Base-by-base conservation (phyloP, 2,329 filamentous ascomycete genomes). In the Colletotrichum sp. region DNA sequence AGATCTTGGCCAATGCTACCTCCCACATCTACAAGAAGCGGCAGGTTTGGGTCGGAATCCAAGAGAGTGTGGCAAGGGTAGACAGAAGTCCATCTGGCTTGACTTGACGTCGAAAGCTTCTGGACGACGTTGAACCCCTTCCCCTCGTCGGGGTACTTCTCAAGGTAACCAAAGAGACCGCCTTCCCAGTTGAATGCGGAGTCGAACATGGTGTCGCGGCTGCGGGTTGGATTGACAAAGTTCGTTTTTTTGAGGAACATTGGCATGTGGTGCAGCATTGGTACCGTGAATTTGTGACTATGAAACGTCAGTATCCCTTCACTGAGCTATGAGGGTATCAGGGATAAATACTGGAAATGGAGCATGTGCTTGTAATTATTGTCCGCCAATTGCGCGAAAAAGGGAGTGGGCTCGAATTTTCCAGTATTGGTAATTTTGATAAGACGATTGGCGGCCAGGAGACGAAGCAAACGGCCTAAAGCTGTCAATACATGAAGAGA, bases 11-110 rank as follows among this genome's bases (percentile, higher is more conserved):
- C 67, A 9, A 65, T 18, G 10, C 44, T 74, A 1, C 72, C 72
- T n/a, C 67, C 67, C n/a, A 74, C 68, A 8, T 74, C 59, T 3
- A 74, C 72, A 6, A 71, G 67, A 10, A 74, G 59, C 10, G 72
- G 72, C 3, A 64, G 28, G 5, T 18, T 44, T 24, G 71, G 12
- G 12, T 74, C 66, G 6, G 8, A 32, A 6, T 44, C 67, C 10
- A 57, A 15, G 2, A 71, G 59, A 2, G 8, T 64, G 15, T 52
- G 32, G 6, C 44, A 57, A n/a, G 72, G 72, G 39, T 55, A 71
- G 12, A 74, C 57, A 7, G 57, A 34, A 2, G 67, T 74, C 71
- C 71, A 74, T 8, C 59, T 55, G 16, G 67, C 16, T 18, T 64
- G 59, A 10, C 18, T 44, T 2, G 44, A 59, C 4, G 67, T 71